These are phyloP conservation scores for Trametes polyzona DNA, from an alignment of 1,284 basidiomycete species.

Conservation along the genomic window DNA sequence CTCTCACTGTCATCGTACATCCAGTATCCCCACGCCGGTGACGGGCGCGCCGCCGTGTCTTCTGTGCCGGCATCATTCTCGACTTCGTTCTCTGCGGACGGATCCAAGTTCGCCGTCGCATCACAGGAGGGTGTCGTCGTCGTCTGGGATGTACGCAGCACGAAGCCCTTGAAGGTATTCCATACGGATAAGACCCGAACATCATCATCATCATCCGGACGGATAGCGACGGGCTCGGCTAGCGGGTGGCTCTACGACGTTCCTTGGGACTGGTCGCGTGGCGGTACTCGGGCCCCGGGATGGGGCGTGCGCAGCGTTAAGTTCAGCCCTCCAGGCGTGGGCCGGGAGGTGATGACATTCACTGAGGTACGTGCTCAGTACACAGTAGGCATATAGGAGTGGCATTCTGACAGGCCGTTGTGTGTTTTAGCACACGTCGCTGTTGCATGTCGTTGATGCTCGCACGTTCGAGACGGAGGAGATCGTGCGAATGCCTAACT, in stretches of 20 bases:
- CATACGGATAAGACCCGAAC: slow-evolving; percentile 54
- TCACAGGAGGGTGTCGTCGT: slow-evolving; percentile 85
- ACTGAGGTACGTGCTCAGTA: slow-evolving; percentile 67
- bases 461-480: slow-evolving; percentile 79
- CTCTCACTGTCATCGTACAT: slow-evolving; percentile 60
- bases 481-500: slow-evolving; percentile 62
- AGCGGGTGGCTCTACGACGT: slow-evolving; percentile 63
- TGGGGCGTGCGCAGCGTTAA: slow-evolving; percentile 82
- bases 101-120: slow-evolving; percentile 83
- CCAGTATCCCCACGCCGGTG: slow-evolving; percentile 36
- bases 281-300: slow-evolving; percentile 58
- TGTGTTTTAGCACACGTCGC: slow-evolving; percentile 63
- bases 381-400: neutral
- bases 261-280: slow-evolving; percentile 67
- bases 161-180: slow-evolving; percentile 69
- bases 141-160: slow-evolving; percentile 78
- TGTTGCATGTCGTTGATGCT: slow-evolving; percentile 79
- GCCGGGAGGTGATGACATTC: slow-evolving; percentile 76
- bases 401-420: neutral
- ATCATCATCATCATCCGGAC: slow-evolving; percentile 36
- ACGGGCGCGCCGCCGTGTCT: slow-evolving; percentile 32
- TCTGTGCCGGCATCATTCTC: slow-evolving; percentile 78
- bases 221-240: slow-evolving; percentile 45
- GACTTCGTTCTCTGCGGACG: slow-evolving; percentile 81
- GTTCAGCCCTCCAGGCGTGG: slow-evolving; percentile 61